Percentiles rank a stretch among this genome's conserved stretches.
phyloP scores from a whole-genome alignment of 73 alveolate genomes.

The Paramecium primaurelia region DNA sequence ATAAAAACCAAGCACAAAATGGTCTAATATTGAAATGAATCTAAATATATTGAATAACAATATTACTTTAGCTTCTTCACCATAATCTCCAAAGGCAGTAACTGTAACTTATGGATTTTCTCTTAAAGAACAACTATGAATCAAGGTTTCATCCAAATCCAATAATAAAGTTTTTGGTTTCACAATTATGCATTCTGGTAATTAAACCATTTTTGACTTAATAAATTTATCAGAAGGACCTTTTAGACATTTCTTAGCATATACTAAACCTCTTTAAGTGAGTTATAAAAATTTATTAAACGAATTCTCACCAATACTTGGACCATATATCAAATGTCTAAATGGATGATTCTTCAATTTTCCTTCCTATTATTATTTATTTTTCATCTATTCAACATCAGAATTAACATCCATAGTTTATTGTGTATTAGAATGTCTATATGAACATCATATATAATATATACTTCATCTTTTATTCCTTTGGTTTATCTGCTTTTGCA shows the following conservation, averaged over 20 bases:
- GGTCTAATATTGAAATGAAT: constrained; percentile 92
- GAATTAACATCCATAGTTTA: background rate
- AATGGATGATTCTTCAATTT: constrained; percentile 50
- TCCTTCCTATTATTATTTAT: background rate
- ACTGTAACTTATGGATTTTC: constrained; percentile 49
- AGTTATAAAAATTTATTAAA: constrained; percentile 41
- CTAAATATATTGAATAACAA: background rate
- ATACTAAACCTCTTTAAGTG: constrained; percentile 57
- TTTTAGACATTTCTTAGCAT: constrained; percentile 58
- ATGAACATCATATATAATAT: background rate
- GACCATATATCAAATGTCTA: constrained; percentile 52
- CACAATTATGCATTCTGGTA: constrained; percentile 37
- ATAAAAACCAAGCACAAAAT: constrained; percentile 79
- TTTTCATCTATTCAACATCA: constrained; percentile 28
- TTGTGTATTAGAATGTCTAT: background rate
- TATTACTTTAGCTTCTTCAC: constrained; percentile 47
- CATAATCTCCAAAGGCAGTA: constrained; percentile 40
- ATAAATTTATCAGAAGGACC: constrained; percentile 63
- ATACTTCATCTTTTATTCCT: background rate
- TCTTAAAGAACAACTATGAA: constrained; percentile 53
- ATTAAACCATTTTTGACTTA: constrained; percentile 39
- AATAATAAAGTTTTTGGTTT: constrained; percentile 53
- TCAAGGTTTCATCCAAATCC: constrained; percentile 61
- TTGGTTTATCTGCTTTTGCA: background rate
- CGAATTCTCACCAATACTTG: constrained; percentile 39